A percentile compares a stretch with the other conserved stretches of the same genome.
Evolutionary conservation across 202 grass and related monocot species (phyloP).

Genomic region (Elaeis oleifera): DNA sequence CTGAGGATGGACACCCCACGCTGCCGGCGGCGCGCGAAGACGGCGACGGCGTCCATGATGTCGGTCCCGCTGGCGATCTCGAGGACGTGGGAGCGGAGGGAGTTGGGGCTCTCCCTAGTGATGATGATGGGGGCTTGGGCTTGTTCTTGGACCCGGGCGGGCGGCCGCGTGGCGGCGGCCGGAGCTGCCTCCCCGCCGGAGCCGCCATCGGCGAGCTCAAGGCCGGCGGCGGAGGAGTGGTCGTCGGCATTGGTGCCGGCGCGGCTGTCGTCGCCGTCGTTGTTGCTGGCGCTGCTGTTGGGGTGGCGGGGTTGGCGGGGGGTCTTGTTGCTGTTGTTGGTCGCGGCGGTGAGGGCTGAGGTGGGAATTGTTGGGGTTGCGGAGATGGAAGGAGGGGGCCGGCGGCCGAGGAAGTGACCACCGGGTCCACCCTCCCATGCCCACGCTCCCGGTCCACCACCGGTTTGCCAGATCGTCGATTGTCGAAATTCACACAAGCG

Average conservation of each 20-base stretch:
- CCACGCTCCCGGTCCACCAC: conserved; percentile 53
- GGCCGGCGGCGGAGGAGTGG: conserved; percentile 19
- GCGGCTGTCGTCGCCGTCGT: conserved; percentile 25
- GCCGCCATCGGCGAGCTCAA: neutral
- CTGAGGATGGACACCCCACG: conserved; percentile 79
- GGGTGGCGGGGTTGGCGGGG: conserved; percentile 1
- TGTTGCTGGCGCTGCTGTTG: conserved; percentile 15
- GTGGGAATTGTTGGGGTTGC: conserved; percentile 15
- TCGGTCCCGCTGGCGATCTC: conserved; percentile 77
- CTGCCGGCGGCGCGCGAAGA: conserved; percentile 71
- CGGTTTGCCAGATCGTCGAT: conserved; percentile 52
- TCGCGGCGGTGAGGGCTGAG: neutral
- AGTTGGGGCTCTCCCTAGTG: conserved; percentile 75
- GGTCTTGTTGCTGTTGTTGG: neutral
- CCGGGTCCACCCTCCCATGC: conserved; percentile 66
- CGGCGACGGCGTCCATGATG: conserved; percentile 63
- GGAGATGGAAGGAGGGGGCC: conserved; percentile 20
- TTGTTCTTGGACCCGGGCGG: conserved; percentile 84
- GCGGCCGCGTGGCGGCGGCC: conserved; percentile 55
- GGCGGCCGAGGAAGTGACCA: conserved; percentile 35
- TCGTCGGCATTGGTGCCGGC: conserved; percentile 23
- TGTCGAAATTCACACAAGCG: no score
- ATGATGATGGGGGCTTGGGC: conserved; percentile 63
- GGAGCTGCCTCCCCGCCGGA: neutral
- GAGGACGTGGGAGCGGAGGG: conserved; percentile 85